phyloP scores from a whole-genome alignment of 306 rosid genomes.

The Lathyrus tuberosus region DNA sequence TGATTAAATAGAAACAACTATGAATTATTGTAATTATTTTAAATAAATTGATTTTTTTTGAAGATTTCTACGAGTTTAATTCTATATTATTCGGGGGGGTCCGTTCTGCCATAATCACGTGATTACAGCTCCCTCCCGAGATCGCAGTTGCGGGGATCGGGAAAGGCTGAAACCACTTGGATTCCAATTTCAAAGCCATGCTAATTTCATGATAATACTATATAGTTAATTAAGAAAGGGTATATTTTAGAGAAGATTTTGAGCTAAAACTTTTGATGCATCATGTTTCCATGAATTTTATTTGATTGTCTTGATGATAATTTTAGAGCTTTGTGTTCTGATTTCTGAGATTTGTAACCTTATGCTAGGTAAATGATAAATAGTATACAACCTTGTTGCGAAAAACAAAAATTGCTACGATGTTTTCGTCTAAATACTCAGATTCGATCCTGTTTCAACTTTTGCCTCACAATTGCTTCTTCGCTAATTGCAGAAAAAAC shows the following conservation, averaged over 20 bases:
- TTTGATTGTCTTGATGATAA: constrained; percentile 7
- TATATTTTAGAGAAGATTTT: constrained; percentile 9
- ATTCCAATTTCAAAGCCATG: no score
- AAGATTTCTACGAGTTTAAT: constrained; percentile 20
- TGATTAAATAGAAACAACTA: constrained; percentile 1
- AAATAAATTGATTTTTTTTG: background rate
- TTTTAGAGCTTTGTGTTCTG: constrained; percentile 26
- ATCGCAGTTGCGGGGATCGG: no score
- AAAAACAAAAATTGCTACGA: no score
- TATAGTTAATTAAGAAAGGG: background rate
- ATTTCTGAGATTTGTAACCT: background rate
- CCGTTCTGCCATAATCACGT: no score
- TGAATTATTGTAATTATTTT: background rate
- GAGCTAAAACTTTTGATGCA: constrained; percentile 9
- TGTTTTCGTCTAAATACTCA: no score
- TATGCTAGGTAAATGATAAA: no score
- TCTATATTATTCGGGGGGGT: background rate
- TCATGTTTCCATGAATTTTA: constrained; percentile 29
- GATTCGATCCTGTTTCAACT: constrained; percentile 8
- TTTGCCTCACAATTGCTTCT: constrained; percentile 32
- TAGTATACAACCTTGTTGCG: no score
- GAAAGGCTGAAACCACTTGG: no score
- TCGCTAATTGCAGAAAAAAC: constrained; percentile 70
- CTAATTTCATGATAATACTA: background rate
- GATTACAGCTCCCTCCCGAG: no score